phyloP scores from a whole-genome alignment of 2,329 filamentous ascomycete genomes.

The Sporothrix variecibatus region DNA sequence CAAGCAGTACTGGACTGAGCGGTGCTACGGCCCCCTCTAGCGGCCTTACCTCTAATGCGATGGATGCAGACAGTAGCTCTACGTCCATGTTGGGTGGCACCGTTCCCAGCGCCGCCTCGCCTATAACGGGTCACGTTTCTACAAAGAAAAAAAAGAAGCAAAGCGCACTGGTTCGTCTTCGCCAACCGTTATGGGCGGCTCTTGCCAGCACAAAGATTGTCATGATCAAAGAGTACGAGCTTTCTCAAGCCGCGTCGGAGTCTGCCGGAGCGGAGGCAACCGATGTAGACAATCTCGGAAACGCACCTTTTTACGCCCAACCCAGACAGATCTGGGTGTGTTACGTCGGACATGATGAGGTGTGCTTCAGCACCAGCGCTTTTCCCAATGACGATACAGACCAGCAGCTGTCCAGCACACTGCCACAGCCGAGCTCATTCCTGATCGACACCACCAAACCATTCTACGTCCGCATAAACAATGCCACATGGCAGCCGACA shows the following conservation, averaged over 20 bases:
- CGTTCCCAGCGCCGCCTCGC: background rate
- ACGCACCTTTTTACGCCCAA: conserved; percentile 70
- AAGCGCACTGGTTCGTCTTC: conserved; percentile 84
- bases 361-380: conserved; percentile 73
- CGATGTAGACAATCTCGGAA: conserved; percentile 75
- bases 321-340: conserved; percentile 78
- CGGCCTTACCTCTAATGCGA: background rate
- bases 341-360: conserved; percentile 75
- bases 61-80: background rate
- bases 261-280: conserved; percentile 73
- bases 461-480: conserved; percentile 77
- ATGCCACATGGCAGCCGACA: conserved; percentile 77
- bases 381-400: conserved; percentile 50
- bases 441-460: conserved; percentile 70
- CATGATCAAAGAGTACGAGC: conserved; percentile 86
- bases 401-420: conserved; percentile 35
- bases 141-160: conserved; percentile 87
- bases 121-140: conserved; percentile 46
- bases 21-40: background rate
- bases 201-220: conserved; percentile 96
- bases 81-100: background rate
- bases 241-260: conserved; percentile 75
- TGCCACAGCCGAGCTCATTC: conserved; percentile 38
- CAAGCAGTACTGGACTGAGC: background rate
- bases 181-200: conserved; percentile 91